Conservation (phyloP, 2,329 filamentous ascomycete genomes). For the Fusarium algeriense region DNA sequence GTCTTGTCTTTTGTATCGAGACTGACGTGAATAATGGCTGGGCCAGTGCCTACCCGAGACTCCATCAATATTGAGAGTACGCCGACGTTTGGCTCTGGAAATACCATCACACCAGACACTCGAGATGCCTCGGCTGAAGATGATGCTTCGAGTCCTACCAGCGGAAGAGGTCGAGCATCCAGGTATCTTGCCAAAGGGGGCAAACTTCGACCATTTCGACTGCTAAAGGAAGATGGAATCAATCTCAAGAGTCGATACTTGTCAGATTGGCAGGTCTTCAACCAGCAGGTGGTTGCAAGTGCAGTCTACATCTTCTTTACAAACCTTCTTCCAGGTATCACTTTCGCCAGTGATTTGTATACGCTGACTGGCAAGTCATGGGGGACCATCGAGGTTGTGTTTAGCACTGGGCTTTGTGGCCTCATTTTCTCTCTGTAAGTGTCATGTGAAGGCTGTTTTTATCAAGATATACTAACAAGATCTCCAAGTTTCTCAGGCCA, state of each 20-base stretch:
- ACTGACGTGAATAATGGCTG: slow-evolving; percentile 21
- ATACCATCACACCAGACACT: slow-evolving; percentile 20
- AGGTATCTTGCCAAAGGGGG: slow-evolving; percentile 54
- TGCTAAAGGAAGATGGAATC: slow-evolving; percentile 61
- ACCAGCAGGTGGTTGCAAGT: slow-evolving; percentile 73
- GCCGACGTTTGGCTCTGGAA: slow-evolving; percentile 19
- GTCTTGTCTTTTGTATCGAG: neutral
- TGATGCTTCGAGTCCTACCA: neutral
- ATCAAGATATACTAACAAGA: neutral
- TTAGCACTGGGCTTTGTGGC: slow-evolving; percentile 74
- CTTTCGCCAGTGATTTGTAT: slow-evolving; percentile 74
- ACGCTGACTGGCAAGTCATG: slow-evolving; percentile 71
- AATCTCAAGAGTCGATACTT: slow-evolving; percentile 61
- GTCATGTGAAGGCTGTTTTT: neutral
- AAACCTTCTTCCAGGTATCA: slow-evolving; percentile 74
- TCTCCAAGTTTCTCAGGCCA: slow-evolving; percentile 64
- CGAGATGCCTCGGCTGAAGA: neutral
- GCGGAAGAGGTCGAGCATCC: neutral
- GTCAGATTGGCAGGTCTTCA: slow-evolving; percentile 70
- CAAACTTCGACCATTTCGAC: slow-evolving; percentile 64
- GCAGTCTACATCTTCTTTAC: slow-evolving; percentile 76
- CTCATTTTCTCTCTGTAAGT: slow-evolving; percentile 71
- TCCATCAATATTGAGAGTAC: slow-evolving; percentile 20
- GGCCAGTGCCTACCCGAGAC: neutral
- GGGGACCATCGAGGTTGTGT: slow-evolving; percentile 76